Percentiles rank a stretch among this genome's conserved stretches.
phyloP scores from a whole-genome alignment of 2,329 filamentous ascomycete species.

The Colletotrichum simmondsii region DNA sequence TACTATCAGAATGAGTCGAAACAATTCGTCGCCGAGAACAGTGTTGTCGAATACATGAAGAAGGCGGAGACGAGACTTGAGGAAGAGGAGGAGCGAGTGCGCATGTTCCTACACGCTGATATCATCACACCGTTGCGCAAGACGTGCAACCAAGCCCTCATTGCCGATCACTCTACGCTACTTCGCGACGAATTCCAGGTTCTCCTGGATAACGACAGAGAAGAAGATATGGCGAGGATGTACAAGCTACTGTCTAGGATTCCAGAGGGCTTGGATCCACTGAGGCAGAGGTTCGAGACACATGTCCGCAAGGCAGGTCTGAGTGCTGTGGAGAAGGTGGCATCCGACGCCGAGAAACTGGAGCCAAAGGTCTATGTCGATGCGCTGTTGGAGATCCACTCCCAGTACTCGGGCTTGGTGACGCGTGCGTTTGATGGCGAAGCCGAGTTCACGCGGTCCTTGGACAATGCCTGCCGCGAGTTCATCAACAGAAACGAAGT shows the following conservation, averaged over 20 bases:
- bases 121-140: slow-evolving; percentile 87
- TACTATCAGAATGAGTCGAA: slow-evolving; percentile 96
- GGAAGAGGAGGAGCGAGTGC: slow-evolving; percentile 94
- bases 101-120: slow-evolving; percentile 90
- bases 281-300: slow-evolving; percentile 87
- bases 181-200: slow-evolving; percentile 96
- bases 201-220: slow-evolving; percentile 91
- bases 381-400: slow-evolving; percentile 92
- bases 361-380: slow-evolving; percentile 98
- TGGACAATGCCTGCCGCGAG: slow-evolving; percentile 97
- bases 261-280: slow-evolving; percentile 88
- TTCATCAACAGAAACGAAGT: slow-evolving; percentile 98
- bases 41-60: slow-evolving; percentile 99
- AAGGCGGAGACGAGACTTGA: slow-evolving; percentile 91
- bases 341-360: slow-evolving; percentile 84
- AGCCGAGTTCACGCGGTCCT: slow-evolving; percentile 93
- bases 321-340: slow-evolving; percentile 89
- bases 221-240: slow-evolving; percentile 96
- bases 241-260: slow-evolving; percentile 92
- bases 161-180: slow-evolving; percentile 86
- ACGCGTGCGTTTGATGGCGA: slow-evolving; percentile 94
- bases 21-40: slow-evolving; percentile 95
- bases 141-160: slow-evolving; percentile 88
- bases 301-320: slow-evolving; percentile 93
- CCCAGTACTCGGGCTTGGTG: slow-evolving; percentile 90